Percentiles rank a stretch among this genome's conserved stretches.
Evolutionary conservation across 768 basidiomycete species (phyloP).

Genomic region (Panaeolus papilionaceus): DNA sequence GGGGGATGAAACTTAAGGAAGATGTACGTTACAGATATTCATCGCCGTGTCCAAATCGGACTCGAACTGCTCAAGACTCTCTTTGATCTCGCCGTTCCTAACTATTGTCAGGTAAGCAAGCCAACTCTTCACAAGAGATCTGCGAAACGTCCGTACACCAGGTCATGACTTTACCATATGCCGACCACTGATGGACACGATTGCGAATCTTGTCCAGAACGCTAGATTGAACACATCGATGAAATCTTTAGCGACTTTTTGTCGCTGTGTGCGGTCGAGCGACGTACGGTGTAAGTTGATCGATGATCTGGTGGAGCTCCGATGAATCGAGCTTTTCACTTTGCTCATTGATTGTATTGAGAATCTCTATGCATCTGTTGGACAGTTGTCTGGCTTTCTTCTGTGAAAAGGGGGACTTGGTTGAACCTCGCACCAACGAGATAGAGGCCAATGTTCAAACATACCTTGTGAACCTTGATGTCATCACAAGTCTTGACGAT

Average conservation of each 20-base stretch:
- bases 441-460: slow-evolving; percentile 26
- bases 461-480: slow-evolving; percentile 56
- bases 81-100: slow-evolving; percentile 50
- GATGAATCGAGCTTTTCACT: slow-evolving; percentile 43
- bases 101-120: slow-evolving; percentile 36
- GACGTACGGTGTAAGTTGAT: slow-evolving; percentile 52
- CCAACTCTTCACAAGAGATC: not conserved
- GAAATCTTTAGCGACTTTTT: not conserved
- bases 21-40: slow-evolving; percentile 48
- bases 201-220: slow-evolving; percentile 46
- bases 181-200: slow-evolving; percentile 45
- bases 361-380: slow-evolving; percentile 46
- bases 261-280: not conserved
- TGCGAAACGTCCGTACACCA: slow-evolving; percentile 41
- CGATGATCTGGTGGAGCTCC: slow-evolving; percentile 44
- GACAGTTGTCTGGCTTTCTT: slow-evolving; percentile 48
- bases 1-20: slow-evolving; percentile 2
- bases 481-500: slow-evolving; percentile 53
- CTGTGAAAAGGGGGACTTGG: slow-evolving; percentile 32
- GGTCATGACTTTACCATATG: slow-evolving; percentile 42
- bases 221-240: slow-evolving; percentile 33
- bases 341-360: slow-evolving; percentile 48
- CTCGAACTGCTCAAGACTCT: slow-evolving; percentile 50
- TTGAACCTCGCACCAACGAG: slow-evolving; percentile 12
- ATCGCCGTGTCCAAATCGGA: slow-evolving; percentile 49